These are phyloP conservation scores for Phytophthora sp. DNA, from an alignment of 352 stramenopile species.

Conservation along the genomic window DNA sequence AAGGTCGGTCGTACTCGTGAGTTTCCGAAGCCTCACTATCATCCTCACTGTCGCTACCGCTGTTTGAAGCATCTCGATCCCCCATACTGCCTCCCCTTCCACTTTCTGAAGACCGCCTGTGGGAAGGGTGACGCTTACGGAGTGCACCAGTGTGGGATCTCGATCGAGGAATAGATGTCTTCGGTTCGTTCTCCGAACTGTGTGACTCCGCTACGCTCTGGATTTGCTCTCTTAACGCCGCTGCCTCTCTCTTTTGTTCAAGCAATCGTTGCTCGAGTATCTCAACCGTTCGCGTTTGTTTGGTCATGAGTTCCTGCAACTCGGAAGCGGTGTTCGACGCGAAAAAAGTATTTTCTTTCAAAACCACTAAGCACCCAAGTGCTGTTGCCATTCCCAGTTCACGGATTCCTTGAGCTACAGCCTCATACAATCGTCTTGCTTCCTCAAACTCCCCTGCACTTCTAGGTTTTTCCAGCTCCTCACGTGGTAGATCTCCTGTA, in stretches of 20 bases:
- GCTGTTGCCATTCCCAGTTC: constrained; percentile 51
- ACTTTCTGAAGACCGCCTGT: constrained; percentile 9
- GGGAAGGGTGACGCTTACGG: constrained; percentile 12
- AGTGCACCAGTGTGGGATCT: constrained; percentile 38
- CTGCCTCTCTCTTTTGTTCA: constrained; percentile 64
- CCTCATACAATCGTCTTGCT: constrained; percentile 36
- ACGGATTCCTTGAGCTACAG: constrained; percentile 45
- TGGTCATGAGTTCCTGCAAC: constrained; percentile 62
- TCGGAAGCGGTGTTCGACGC: constrained; percentile 64
- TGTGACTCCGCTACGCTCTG: constrained; percentile 19
- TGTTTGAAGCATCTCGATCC: constrained; percentile 23
- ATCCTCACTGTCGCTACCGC: constrained; percentile 48
- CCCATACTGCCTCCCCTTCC: constrained; percentile 8
- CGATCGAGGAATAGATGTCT: constrained; percentile 20
- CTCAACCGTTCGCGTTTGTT: constrained; percentile 59
- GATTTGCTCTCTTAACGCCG: constrained; percentile 56
- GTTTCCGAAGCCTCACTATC: constrained; percentile 49
- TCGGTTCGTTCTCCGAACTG: constrained; percentile 1
- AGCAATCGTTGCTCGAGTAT: constrained; percentile 59
- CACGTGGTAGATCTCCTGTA: constrained; percentile 48
- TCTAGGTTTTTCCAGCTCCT: constrained; percentile 34
- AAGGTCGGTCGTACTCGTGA: constrained; percentile 29
- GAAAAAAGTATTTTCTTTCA: constrained; percentile 80
- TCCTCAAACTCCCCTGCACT: constrained; percentile 34
- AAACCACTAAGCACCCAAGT: constrained; percentile 55